Conservation (phyloP, 208 protist species). For the Jaenimonas drosophilae region DNA sequence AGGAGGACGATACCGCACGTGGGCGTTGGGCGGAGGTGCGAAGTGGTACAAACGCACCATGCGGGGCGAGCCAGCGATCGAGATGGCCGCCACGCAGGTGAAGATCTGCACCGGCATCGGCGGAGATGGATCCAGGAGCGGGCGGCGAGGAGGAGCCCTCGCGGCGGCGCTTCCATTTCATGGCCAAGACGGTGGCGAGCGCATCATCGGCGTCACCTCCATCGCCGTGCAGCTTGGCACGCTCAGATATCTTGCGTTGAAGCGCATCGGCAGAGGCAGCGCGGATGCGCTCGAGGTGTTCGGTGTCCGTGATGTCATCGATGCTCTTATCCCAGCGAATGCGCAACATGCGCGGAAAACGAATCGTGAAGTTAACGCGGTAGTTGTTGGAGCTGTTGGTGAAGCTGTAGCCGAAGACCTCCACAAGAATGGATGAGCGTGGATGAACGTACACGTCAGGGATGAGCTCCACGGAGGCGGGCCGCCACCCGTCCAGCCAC, state of each 20-base stretch:
- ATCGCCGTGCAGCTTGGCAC: not conserved
- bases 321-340: conserved; percentile 37
- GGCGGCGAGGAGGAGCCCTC: not conserved
- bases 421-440: conserved; percentile 25
- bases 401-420: conserved; percentile 44
- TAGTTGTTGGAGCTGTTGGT: conserved; percentile 17
- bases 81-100: too few relatives aligned
- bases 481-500: conserved; percentile 27
- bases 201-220: conserved; percentile 4
- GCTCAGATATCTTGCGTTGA: conserved; percentile 2
- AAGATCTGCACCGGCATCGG: too few relatives aligned
- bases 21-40: too few relatives aligned
- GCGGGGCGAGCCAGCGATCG: too few relatives aligned
- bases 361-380: conserved; percentile 28
- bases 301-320: conserved; percentile 14
- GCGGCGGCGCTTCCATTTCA: conserved; percentile 12
- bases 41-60: too few relatives aligned
- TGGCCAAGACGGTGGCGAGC: conserved; percentile 11
- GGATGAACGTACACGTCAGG: conserved; percentile 39
- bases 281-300: conserved; percentile 6
- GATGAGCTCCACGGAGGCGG: conserved; percentile 17
- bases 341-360: conserved; percentile 42
- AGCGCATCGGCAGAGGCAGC: conserved; percentile 11
- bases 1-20: too few relatives aligned
- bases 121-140: not conserved